phyloP scores from a whole-genome alignment of 768 basidiomycete species.

The Calocybe cyanea region DNA sequence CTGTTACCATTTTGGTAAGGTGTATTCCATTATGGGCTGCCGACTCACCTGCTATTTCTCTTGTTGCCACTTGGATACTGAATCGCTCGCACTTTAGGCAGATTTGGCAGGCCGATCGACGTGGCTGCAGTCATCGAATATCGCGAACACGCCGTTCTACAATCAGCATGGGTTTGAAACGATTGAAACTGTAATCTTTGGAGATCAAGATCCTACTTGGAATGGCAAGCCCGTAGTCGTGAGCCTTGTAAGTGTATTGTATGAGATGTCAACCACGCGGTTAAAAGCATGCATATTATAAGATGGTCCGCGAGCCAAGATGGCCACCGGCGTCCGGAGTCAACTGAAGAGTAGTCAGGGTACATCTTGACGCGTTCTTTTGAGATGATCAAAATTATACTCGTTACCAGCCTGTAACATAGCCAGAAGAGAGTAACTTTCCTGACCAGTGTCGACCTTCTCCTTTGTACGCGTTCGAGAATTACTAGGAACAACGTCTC shows the following conservation, averaged over 20 bases:
- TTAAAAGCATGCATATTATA: not conserved
- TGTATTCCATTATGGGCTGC: not conserved
- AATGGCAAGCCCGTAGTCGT: conserved; percentile 22
- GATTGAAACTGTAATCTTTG: conserved; percentile 20
- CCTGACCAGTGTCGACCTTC: too few species aligned
- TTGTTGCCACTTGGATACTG: not conserved
- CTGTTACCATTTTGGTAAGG: conserved; percentile 21
- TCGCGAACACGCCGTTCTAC: conserved; percentile 21
- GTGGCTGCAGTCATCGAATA: conserved; percentile 27
- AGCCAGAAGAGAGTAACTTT: too few species aligned
- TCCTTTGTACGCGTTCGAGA: too few species aligned
- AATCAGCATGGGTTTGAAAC: conserved; percentile 20
- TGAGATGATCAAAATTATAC: too few species aligned
- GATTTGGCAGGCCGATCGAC: conserved; percentile 21
- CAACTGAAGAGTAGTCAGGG: too few species aligned
- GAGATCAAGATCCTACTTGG: conserved; percentile 29
- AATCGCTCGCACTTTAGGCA: conserved; percentile 17
- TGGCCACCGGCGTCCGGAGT: conserved; percentile 4
- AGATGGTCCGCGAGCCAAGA: conserved; percentile 16
- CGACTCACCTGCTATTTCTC: not conserved
- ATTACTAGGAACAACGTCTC: too few species aligned
- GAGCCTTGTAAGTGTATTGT: conserved; percentile 21
- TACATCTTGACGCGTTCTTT: too few species aligned
- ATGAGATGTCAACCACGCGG: not conserved
- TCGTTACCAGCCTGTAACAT: too few species aligned